Percentiles rank a stretch among this genome's conserved stretches.
Evolutionary conservation across 106 monocot species (phyloP).

Genomic region (Apostasia shenzhenica): DNA sequence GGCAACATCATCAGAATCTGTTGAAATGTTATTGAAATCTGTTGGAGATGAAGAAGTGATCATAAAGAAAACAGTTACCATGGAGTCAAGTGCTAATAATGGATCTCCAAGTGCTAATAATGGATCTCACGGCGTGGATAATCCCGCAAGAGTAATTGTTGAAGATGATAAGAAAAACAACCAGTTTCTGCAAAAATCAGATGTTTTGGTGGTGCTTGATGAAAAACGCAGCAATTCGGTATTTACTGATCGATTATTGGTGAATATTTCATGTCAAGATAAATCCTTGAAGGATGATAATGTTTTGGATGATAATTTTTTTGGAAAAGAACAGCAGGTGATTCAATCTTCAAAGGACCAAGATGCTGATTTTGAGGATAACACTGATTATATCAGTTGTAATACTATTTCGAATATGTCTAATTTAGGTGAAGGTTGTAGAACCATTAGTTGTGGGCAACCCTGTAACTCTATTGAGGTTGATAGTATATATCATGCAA

Average conservation of each 20-base stretch:
- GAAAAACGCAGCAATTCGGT: conserved; percentile 18
- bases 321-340: conserved; percentile 5
- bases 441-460: conserved; percentile 7
- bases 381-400: conserved; percentile 8
- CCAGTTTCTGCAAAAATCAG: conserved; percentile 4
- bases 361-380: not conserved
- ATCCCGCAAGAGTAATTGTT: not conserved
- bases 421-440: conserved; percentile 7
- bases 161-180: conserved; percentile 6
- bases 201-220: conserved; percentile 12
- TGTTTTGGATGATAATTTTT: not conserved
- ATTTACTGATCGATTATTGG: conserved; percentile 47
- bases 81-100: conserved; percentile 25
- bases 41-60: conserved; percentile 67
- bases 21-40: conserved; percentile 86
- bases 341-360: conserved; percentile 7
- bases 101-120: not conserved
- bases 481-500: conserved; percentile 2
- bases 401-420: not conserved
- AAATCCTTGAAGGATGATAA: conserved; percentile 22
- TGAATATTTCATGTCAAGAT: conserved; percentile 39
- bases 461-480: conserved; percentile 4
- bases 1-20: conserved; percentile 89
- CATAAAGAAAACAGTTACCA: conserved; percentile 16
- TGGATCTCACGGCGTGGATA: conserved; percentile 17